Base-by-base conservation (phyloP, 805 yeast species). In the Metschnikowia koreensis region DNA sequence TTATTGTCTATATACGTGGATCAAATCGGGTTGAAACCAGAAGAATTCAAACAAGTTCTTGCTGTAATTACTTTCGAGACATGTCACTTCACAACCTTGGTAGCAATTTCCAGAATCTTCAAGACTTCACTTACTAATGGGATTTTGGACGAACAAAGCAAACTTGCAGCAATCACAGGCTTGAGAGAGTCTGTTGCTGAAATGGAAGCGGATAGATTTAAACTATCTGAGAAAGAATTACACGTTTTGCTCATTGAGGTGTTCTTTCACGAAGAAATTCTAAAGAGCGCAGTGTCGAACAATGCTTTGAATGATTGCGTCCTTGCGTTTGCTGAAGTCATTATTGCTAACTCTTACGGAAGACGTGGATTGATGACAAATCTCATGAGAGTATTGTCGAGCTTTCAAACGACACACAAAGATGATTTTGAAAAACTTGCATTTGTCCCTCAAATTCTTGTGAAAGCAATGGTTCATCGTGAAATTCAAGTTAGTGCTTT, bases 351-450 rank as follows among this genome's bases (percentile, higher is more conserved):
- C 43, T 69, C 89, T 0, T 74, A 63, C 48, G 84, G 88, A 0
- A 79, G 96, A 66, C 81, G 96, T 57, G 76, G 87, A 2, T 68
- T 91, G 7, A 66, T 89, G 26, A 92, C 96, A 0, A 59, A 75
- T 0, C 63, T 91, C 10, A 73, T 87, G 9, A 65, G 65, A 28
- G 62, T 71, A 6, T 57, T 90, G 3, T 70, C 76, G 6, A 58
- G 64, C 5, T 84, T 74, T 57, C 83, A 82, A 59, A 42, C 66
- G 1, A 51, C 56, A 0, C 58, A 68, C 47, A 52, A 64, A 0
- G 58, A 53, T 0, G 54, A 55, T 1, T 80, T 83, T 55, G 79
- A 77, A 33, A 59, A 63, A 2, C 61, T 75, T 0, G 29, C 52
- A 0, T 86, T 92, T 87, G 53, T 87, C 0, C 71, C 77, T 5